Percentiles rank a stretch among this genome's conserved stretches.
Conservation (phyloP, 306 rosid genomes). For the Trifolium subterraneum region DNA sequence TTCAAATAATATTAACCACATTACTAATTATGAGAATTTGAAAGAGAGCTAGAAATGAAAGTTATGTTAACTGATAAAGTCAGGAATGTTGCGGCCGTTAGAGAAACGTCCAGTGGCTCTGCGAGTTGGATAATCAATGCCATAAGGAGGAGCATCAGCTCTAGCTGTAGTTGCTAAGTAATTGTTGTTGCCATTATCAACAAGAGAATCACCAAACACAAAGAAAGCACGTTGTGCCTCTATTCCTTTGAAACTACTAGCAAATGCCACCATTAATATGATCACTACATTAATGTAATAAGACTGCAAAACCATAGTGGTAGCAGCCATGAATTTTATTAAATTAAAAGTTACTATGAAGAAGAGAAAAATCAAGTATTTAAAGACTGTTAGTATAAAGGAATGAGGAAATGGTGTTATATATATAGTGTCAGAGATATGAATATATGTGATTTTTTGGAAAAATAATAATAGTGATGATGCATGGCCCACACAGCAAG, state of each 20-base stretch:
- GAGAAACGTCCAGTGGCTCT: constrained; percentile 87
- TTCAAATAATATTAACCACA: too few relatives aligned
- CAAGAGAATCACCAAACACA: constrained; percentile 84
- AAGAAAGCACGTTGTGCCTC: constrained; percentile 76
- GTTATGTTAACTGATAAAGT: constrained; percentile 60
- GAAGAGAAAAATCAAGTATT: neutral
- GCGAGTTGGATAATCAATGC: constrained; percentile 72
- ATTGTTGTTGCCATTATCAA: constrained; percentile 81
- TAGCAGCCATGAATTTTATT: constrained; percentile 7
- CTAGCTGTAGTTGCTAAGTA: constrained; percentile 76
- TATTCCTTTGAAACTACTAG: constrained; percentile 37
- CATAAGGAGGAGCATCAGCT: constrained; percentile 74
- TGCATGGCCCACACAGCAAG: constrained; percentile 3
- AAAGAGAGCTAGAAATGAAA: neutral
- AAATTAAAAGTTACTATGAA: neutral
- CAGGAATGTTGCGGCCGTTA: constrained; percentile 82
- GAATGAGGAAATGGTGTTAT: constrained; percentile 8
- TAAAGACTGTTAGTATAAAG: neutral
- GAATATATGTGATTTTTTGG: neutral
- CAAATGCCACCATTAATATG: constrained; percentile 8
- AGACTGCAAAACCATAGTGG: constrained; percentile 11
- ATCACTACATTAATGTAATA: constrained; percentile 24
- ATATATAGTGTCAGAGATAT: constrained; percentile 15
- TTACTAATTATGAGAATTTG: too few relatives aligned
- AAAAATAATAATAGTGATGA: neutral